Conservation (phyloP, 1,284 basidiomycete species). For the Jaminaea rosea region DNA sequence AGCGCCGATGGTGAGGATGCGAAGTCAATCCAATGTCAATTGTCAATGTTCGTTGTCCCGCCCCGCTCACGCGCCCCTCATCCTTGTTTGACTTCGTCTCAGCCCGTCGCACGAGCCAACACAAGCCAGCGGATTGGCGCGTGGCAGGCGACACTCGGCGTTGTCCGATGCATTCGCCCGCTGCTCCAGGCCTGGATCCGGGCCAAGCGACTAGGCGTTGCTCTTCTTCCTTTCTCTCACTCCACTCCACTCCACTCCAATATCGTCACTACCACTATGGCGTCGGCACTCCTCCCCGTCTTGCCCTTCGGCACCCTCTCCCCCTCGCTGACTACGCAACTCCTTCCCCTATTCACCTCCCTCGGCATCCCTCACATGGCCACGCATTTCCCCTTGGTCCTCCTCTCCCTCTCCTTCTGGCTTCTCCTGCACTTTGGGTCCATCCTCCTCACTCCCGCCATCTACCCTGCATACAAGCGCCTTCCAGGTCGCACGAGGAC, state of each 20-base stretch:
- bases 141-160: too few relatives aligned
- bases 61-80: background rate
- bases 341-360: slow-evolving; percentile 23
- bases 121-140: background rate
- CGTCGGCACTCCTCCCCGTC: background rate
- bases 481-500: slow-evolving; percentile 32
- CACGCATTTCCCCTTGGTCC: slow-evolving; percentile 29
- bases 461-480: slow-evolving; percentile 21
- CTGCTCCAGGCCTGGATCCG: too few relatives aligned
- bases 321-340: background rate
- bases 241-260: too few relatives aligned
- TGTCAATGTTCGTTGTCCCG: background rate
- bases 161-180: too few relatives aligned
- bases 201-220: too few relatives aligned
- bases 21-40: background rate
- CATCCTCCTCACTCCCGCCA: slow-evolving; percentile 37
- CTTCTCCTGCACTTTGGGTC: slow-evolving; percentile 38
- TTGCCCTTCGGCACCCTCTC: background rate
- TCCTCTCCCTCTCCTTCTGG: slow-evolving; percentile 39
- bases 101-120: background rate
- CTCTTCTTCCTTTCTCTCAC: too few relatives aligned
- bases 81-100: background rate
- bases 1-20: background rate
- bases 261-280: background rate
- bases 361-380: slow-evolving; percentile 36